phyloP scores from a whole-genome alignment of 2,329 filamentous ascomycete genomes.

The Stachybotrys chartarum region DNA sequence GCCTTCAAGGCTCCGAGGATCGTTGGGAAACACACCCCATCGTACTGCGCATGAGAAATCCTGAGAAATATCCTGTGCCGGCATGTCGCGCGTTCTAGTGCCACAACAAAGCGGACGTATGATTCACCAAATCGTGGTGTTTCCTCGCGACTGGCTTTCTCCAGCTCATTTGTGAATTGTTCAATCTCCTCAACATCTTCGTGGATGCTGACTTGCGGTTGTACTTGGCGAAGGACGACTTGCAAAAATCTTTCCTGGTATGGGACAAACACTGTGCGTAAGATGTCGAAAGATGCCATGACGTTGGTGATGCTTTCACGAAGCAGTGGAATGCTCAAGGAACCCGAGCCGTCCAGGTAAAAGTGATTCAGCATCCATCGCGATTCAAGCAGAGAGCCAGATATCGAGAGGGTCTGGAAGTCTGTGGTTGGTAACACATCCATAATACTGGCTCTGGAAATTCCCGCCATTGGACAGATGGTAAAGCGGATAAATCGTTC shows the following conservation, averaged over 20 bases:
- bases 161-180: constrained; percentile 3
- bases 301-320: constrained; percentile 1
- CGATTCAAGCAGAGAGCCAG: constrained; percentile 9
- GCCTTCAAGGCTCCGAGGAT: constrained; percentile 28
- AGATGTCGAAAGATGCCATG: constrained; percentile 38
- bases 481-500: constrained; percentile 3
- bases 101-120: constrained; percentile 2
- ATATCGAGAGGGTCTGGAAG: constrained; percentile 9
- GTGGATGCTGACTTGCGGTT: constrained; percentile 1
- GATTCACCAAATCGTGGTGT: background rate
- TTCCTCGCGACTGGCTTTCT: background rate
- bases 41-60: constrained; percentile 39
- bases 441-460: constrained; percentile 13
- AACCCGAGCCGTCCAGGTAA: constrained; percentile 1
- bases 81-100: background rate
- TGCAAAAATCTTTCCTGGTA: constrained; percentile 2
- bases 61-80: constrained; percentile 5
- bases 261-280: constrained; percentile 53
- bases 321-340: background rate
- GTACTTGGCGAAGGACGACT: constrained; percentile 5
- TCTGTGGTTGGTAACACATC: constrained; percentile 13
- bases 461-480: constrained; percentile 9
- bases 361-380: constrained; percentile 10
- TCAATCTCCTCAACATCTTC: constrained; percentile 3
- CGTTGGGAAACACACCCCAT: constrained; percentile 34